A percentile compares a stretch with the other conserved stretches of the same genome.
These are phyloP conservation scores for Alternaria gansuensis DNA, from an alignment of 2,329 filamentous ascomycete genomes.

Conservation along the genomic window DNA sequence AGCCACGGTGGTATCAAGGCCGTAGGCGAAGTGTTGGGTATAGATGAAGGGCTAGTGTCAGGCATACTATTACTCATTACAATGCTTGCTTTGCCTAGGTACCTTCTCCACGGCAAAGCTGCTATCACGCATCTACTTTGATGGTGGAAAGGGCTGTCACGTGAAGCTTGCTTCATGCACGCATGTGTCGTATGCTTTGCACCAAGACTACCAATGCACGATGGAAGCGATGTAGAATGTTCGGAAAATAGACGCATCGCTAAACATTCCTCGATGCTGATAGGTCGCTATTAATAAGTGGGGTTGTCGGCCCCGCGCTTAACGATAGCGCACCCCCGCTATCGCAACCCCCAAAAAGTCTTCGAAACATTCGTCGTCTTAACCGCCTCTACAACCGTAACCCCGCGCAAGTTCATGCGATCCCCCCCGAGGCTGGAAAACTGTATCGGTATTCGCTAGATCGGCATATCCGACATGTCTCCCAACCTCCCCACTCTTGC, in stretches of 20 bases:
- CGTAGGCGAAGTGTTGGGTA: conserved; percentile 20
- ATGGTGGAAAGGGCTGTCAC: not conserved
- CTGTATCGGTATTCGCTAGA: conserved; percentile 16
- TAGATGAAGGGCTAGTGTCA: conserved; percentile 4
- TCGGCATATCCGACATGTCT: conserved; percentile 19
- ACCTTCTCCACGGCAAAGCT: not conserved
- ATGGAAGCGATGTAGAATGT: conserved; percentile 14
- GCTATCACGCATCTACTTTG: not conserved
- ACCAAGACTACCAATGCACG: conserved; percentile 15
- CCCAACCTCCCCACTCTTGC: conserved; percentile 10
- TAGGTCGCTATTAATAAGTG: conserved; percentile 29
- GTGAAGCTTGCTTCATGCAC: conserved; percentile 12
- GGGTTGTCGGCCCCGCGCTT: conserved; percentile 30
- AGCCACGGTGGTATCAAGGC: conserved; percentile 26
- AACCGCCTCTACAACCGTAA: conserved; percentile 13
- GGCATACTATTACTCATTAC: not conserved
- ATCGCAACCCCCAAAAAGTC: conserved; percentile 20
- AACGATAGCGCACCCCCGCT: conserved; percentile 27
- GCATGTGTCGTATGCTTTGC: conserved; percentile 7
- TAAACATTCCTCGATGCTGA: conserved; percentile 13
- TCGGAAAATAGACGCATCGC: conserved; percentile 20
- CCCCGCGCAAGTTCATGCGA: conserved; percentile 22
- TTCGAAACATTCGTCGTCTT: conserved; percentile 17
- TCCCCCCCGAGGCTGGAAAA: conserved; percentile 8
- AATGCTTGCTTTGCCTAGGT: not conserved